Conservation (phyloP, 805 yeast genomes). For the Candida nonsorbophila region DNA sequence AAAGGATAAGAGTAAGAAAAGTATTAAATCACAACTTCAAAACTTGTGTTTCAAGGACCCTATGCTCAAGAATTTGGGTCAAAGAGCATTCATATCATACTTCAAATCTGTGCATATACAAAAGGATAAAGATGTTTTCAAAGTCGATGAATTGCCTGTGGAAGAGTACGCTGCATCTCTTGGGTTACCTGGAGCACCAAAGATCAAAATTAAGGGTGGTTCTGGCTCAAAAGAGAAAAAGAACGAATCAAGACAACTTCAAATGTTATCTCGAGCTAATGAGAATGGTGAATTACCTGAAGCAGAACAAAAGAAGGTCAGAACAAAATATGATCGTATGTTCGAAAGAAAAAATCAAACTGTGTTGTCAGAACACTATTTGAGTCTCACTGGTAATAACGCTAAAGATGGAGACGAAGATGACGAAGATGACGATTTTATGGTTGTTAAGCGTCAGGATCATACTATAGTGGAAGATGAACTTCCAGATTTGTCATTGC, state of each 20-base stretch:
- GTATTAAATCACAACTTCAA: constrained; percentile 80
- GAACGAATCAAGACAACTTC: constrained; percentile 71
- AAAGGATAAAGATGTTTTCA: constrained; percentile 81
- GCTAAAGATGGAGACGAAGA: constrained; percentile 18
- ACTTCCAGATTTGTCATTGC: constrained; percentile 53
- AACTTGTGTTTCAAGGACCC: constrained; percentile 89
- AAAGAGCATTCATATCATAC: constrained; percentile 92
- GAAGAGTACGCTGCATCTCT: constrained; percentile 83
- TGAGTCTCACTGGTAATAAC: constrained; percentile 56
- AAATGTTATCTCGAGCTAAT: constrained; percentile 45
- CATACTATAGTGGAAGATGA: constrained; percentile 65
- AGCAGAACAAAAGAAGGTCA: constrained; percentile 40
- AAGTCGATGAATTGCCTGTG: constrained; percentile 67
- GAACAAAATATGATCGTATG: constrained; percentile 93
- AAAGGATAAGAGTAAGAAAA: constrained; percentile 64
- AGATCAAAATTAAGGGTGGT: constrained; percentile 63
- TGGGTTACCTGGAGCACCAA: constrained; percentile 96
- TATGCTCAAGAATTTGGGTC: constrained; percentile 86
- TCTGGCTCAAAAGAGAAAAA: constrained; percentile 64
- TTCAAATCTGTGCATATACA: constrained; percentile 80
- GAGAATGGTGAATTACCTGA: constrained; percentile 55
- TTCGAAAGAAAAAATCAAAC: constrained; percentile 92
- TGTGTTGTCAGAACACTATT: constrained; percentile 83
- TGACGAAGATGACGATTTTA: constrained; percentile 66
- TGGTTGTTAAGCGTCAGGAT: constrained; percentile 72